phyloP scores from a whole-genome alignment of 352 stramenopile genomes.

The Globisporangium rhizosaccharum region DNA sequence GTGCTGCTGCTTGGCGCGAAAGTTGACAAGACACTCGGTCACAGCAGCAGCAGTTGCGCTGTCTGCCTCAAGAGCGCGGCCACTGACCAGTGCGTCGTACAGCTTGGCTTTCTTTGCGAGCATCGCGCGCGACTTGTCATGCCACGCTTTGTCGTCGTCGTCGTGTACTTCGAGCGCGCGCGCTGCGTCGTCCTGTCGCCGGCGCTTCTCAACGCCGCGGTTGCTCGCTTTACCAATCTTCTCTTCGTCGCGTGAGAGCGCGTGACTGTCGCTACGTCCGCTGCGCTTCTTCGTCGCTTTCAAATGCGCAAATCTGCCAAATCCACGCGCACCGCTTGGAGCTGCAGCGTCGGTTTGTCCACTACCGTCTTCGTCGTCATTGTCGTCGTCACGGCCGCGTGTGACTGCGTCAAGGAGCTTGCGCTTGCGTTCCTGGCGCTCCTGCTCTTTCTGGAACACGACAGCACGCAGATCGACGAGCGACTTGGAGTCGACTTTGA shows the following conservation, averaged over 20 bases:
- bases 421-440: constrained; percentile 52
- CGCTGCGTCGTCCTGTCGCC: constrained; percentile 40
- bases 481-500: constrained; percentile 83
- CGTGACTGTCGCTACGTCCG: constrained; percentile 15
- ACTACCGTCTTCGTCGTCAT: constrained; percentile 3
- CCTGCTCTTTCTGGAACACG: constrained; percentile 81
- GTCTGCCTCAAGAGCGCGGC: constrained; percentile 11
- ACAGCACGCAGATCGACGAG: constrained; percentile 80
- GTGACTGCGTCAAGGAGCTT: constrained; percentile 21
- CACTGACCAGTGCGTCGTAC: constrained; percentile 62
- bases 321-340: constrained; percentile 7
- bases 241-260: constrained; percentile 15
- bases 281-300: constrained; percentile 25
- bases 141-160: constrained; percentile 59
- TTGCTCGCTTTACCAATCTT: constrained; percentile 28
- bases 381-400: constrained; percentile 9
- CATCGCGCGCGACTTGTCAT: constrained; percentile 52
- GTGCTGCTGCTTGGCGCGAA: constrained; percentile 42
- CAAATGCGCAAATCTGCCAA: constrained; percentile 45
- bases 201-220: constrained; percentile 50
- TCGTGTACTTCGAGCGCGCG: constrained; percentile 36
- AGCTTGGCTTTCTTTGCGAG: constrained; percentile 64
- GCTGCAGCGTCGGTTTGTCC: too few species aligned
- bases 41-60: constrained; percentile 9
- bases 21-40: constrained; percentile 63